Evolutionary conservation across 306 rosid species (phyloP).

Genomic region (Prunus mume): DNA sequence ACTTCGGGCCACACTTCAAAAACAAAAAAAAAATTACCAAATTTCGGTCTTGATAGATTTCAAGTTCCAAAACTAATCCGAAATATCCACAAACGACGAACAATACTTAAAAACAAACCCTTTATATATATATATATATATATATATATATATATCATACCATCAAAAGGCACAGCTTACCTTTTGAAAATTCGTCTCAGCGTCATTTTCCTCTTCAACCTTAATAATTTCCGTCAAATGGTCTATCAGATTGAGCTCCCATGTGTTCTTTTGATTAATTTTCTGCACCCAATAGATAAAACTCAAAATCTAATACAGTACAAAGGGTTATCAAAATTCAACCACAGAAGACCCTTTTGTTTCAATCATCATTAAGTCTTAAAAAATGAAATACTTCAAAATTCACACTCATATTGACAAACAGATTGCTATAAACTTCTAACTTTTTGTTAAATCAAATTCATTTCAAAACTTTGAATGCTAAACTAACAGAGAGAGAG

Average conservation of each 20-base stretch:
- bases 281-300: conserved; percentile 52
- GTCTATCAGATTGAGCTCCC: conserved; percentile 94
- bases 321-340: neutral
- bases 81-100: neutral
- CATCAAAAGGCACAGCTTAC: conserved; percentile 27
- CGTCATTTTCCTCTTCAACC: conserved; percentile 68
- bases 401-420: neutral
- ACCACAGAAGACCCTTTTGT: too few species aligned
- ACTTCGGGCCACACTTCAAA: neutral
- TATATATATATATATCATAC: neutral
- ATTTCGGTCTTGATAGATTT: neutral
- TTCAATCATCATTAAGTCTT: neutral
- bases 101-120: too few species aligned
- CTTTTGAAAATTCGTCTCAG: conserved; percentile 94
- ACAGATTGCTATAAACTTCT: neutral
- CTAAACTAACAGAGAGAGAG: neutral
- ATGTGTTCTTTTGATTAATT: conserved; percentile 94
- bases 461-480: neutral
- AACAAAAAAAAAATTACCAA: neutral
- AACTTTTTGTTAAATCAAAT: neutral
- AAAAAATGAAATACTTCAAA: too few species aligned
- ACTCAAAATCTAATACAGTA: neutral
- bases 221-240: conserved; percentile 84
- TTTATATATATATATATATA: too few species aligned
- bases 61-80: neutral